Percentiles rank a stretch among this genome's conserved stretches.
Conservation (phyloP, 108 stramenopile genomes). For the Chaetoceros muelleri region DNA sequence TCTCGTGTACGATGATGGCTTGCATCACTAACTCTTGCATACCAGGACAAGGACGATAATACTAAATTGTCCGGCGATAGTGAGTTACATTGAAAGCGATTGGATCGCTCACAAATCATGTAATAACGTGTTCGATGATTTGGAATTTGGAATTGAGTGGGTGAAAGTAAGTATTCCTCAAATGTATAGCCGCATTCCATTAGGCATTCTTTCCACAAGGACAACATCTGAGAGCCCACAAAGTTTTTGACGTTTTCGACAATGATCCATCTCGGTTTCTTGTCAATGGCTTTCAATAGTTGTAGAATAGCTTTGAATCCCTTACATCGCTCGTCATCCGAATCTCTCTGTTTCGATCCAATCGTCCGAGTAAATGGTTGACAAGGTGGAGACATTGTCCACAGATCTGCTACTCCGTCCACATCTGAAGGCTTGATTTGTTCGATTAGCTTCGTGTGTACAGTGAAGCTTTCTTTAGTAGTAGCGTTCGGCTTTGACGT, state of each 20-base stretch:
- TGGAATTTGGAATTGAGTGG: slow-evolving; percentile 31
- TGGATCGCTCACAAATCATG: slow-evolving; percentile 21
- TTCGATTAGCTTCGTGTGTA: slow-evolving; percentile 35
- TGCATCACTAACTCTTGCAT: background rate
- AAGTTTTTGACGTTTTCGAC: slow-evolving; percentile 47
- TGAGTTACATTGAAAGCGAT: background rate
- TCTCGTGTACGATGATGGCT: background rate
- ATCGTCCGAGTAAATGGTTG: slow-evolving; percentile 41
- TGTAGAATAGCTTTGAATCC: slow-evolving; percentile 19
- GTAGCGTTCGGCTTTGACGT: background rate
- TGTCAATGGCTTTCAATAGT: slow-evolving; percentile 5
- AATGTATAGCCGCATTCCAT: slow-evolving; percentile 11
- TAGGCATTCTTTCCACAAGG: slow-evolving; percentile 18
- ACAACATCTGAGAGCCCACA: slow-evolving; percentile 12
- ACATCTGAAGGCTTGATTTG: slow-evolving; percentile 21
- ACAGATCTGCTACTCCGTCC: slow-evolving; percentile 15
- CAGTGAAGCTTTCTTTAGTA: background rate
- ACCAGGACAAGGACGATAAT: background rate
- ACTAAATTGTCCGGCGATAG: background rate
- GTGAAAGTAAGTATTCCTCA: slow-evolving; percentile 20
- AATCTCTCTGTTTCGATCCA: slow-evolving; percentile 21
- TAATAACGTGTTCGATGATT: slow-evolving; percentile 41
- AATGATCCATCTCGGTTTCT: slow-evolving; percentile 25
- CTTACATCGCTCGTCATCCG: slow-evolving; percentile 27
- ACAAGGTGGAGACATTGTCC: slow-evolving; percentile 45